Conservation (phyloP, 495 filamentous ascomycete species). For the Aspergillus ellipticus region DNA sequence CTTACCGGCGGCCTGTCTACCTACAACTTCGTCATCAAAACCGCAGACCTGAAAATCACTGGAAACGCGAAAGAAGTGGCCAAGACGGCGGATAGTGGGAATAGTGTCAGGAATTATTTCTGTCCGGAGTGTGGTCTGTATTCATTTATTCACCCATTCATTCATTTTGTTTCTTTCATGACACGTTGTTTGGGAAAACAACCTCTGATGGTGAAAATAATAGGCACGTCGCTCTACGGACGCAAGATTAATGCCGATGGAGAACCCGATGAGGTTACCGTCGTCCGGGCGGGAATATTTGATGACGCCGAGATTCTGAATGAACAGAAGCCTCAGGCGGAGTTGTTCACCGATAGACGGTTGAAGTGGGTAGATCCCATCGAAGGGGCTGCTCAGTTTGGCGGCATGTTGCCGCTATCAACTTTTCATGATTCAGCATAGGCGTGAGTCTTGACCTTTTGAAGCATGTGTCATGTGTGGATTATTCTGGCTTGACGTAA, state of each 20-base stretch:
- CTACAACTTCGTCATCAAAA: conserved; percentile 27
- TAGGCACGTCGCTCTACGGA: conserved; percentile 37
- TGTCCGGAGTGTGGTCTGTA: conserved; percentile 37
- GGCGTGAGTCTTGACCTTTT: too few relatives aligned
- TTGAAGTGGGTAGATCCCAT: conserved; percentile 24
- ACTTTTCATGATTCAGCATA: too few relatives aligned
- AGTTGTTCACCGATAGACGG: conserved; percentile 27
- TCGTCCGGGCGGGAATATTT: conserved; percentile 37
- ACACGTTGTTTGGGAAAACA: conserved; percentile 2
- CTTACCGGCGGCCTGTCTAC: conserved; percentile 22
- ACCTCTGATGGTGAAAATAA: neutral
- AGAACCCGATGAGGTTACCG: conserved; percentile 11
- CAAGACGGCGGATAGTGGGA: conserved; percentile 36
- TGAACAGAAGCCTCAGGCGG: conserved; percentile 22
- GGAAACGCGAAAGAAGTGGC: conserved; percentile 30
- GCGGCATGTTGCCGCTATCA: conserved; percentile 22
- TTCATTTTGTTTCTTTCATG: too few relatives aligned
- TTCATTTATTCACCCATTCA: too few relatives aligned
- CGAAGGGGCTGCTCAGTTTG: conserved; percentile 29
- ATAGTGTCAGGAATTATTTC: conserved; percentile 32
- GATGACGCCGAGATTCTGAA: conserved; percentile 25
- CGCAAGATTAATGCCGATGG: conserved; percentile 16
- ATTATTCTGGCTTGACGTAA: too few relatives aligned
- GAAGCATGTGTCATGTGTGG: too few relatives aligned
- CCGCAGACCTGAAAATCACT: conserved; percentile 20